Evolutionary conservation across 345 rosid genomes (phyloP), one percentile per base, ranked within the genome.

Genomic region (Eucalyptus grandis): DNA sequence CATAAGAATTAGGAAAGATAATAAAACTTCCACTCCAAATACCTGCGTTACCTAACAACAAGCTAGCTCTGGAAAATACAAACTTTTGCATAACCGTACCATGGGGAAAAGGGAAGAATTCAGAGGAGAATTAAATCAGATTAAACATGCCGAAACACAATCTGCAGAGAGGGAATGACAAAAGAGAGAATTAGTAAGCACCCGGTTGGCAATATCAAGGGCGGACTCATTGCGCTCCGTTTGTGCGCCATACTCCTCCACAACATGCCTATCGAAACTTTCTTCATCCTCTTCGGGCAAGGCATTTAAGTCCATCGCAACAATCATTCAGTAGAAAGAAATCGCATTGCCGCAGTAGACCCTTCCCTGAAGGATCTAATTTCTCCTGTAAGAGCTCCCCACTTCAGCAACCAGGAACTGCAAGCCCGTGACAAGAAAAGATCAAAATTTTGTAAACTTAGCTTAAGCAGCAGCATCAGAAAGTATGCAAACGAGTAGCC

Each of bases 251-350:
- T 77, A 92, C 69, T 91, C 88, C 43, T 91, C 91, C 44, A 86
- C 58, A 17, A 86, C 58, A 17, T 53, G 92, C 67, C 90, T 89
- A 49, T 93, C 94, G 62, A 89, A 93, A 85, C 58, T 91, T 86
- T 94, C 95, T 87, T 94, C 95, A 8, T 92, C 92, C 19, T 92
- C 94, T 82, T 94, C 95, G 54, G 95, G 95, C 47, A 92, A 69
- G 27, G 95, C 95, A 92, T 94, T 94, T 86, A 94, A 90, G 89
- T 94, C 94, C 95, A 93, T 93, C 31, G 91, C 89, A 77, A 92
- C 93, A 81, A 91, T 90, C 94, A 92, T 91, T 92, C 94, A 91
- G 86, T 92, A 47, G 72, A 49, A 53, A 89, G 88, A 40, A 49
- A 86, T 15, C 88, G 21, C 92, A 90, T 91, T 50, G 65, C 87